Evolutionary conservation across 306 rosid genomes (phyloP).

Genomic region (Albizia julibrissin): DNA sequence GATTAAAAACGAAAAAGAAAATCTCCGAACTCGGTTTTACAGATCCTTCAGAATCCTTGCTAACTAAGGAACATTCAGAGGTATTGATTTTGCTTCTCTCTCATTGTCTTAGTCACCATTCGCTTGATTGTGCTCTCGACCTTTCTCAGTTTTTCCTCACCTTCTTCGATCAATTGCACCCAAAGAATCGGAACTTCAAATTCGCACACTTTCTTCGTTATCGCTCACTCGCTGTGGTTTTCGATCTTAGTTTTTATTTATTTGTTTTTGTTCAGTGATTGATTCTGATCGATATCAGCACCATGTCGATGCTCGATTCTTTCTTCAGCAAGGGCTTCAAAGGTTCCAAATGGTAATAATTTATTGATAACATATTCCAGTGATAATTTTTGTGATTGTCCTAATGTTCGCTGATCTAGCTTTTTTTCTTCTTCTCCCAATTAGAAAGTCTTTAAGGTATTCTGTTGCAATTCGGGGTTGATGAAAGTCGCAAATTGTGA

Average conservation of each 20-base stretch:
- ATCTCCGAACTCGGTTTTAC: slow-evolving; percentile 4
- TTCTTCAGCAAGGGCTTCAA: slow-evolving; percentile 93
- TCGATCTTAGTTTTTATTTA: slow-evolving; percentile 24
- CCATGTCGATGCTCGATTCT: slow-evolving; percentile 90
- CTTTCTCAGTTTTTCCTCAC: not conserved
- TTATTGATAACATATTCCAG: not conserved
- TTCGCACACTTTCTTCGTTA: not conserved
- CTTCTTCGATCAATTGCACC: not conserved
- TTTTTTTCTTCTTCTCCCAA: not conserved
- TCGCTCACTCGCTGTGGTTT: slow-evolving; percentile 23
- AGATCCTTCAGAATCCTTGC: slow-evolving; percentile 35
- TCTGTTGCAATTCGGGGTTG: not conserved
- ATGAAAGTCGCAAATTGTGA: not conserved
- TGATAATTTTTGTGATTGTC: not conserved
- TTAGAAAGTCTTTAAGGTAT: not conserved
- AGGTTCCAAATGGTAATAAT: slow-evolving; percentile 78
- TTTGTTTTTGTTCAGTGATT: slow-evolving; percentile 28
- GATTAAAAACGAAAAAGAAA: not conserved
- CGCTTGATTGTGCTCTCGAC: not conserved
- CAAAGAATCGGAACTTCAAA: not conserved
- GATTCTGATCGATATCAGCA: slow-evolving; percentile 37
- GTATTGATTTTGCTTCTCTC: not conserved
- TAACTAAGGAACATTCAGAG: slow-evolving; percentile 37
- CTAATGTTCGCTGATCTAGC: not conserved
- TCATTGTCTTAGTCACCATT: not conserved